Evolutionary conservation across 371 early-diverging fungal genomes (phyloP).

Genomic region (Massospora cicadina): DNA sequence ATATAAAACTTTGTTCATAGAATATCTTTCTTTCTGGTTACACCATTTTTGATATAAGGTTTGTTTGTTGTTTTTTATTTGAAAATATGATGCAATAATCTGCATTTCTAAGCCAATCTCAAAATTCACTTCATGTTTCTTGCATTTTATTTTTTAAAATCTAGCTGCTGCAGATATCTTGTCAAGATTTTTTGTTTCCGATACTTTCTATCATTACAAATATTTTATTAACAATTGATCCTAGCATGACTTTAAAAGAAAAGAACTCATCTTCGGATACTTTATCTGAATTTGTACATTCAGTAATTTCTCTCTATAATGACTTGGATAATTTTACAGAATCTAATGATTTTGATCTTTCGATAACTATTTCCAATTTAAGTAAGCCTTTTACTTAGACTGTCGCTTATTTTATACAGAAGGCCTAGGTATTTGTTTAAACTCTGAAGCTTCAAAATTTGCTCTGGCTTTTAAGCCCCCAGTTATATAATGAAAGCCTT

Average conservation of each 20-base stretch:
- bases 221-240: too few species aligned
- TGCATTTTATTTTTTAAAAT: too few species aligned
- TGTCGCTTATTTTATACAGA: background rate
- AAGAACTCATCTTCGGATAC: background rate
- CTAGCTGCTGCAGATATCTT: too few species aligned
- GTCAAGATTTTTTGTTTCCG: too few species aligned
- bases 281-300: background rate
- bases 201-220: too few species aligned
- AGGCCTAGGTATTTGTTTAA: background rate
- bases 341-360: background rate
- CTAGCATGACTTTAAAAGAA: background rate
- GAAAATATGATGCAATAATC: too few species aligned
- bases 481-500: background rate
- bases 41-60: too few species aligned
- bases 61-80: too few species aligned
- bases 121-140: too few species aligned
- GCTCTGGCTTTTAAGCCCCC: slow-evolving; percentile 8
- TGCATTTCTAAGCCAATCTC: too few species aligned
- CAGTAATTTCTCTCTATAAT: background rate
- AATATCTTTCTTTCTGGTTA: too few species aligned
- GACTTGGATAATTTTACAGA: background rate
- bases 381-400: background rate
- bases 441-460: slow-evolving; percentile 6
- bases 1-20: too few species aligned
- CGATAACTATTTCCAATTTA: background rate